Evolutionary conservation across 805 yeast genomes (phyloP).

Genomic region (Cyberlindnera japonica): DNA sequence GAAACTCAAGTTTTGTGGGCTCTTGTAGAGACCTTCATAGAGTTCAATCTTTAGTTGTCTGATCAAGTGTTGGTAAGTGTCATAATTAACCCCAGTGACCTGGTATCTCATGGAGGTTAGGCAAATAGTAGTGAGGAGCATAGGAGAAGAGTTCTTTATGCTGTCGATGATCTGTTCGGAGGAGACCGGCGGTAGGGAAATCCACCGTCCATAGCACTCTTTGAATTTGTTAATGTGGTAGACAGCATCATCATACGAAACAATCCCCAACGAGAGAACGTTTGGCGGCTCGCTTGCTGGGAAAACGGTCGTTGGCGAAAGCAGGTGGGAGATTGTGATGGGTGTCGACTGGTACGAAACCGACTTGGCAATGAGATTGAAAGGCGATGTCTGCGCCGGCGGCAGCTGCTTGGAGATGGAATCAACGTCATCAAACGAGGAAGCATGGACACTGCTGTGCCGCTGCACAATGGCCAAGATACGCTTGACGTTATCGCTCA

Average conservation of each 20-base stretch:
- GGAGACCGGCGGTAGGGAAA: conserved; percentile 56
- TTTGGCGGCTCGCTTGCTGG: conserved; percentile 35
- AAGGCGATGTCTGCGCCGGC: conserved; percentile 27
- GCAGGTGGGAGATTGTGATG: conserved; percentile 14
- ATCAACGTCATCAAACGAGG: conserved; percentile 8
- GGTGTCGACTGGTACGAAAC: conserved; percentile 19
- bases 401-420: conserved; percentile 23
- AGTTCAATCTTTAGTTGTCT: conserved; percentile 35
- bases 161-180: conserved; percentile 46
- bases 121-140: conserved; percentile 66
- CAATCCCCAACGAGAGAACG: conserved; percentile 46
- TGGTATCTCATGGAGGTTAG: conserved; percentile 54
- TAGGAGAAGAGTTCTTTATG: conserved; percentile 49
- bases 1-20: conserved; percentile 51
- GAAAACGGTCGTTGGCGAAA: conserved; percentile 10
- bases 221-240: conserved; percentile 54
- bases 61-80: conserved; percentile 31
- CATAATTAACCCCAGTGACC: conserved; percentile 18
- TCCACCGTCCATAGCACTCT: conserved; percentile 74
- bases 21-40: conserved; percentile 37
- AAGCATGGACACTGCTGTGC: conserved; percentile 12
- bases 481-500: conserved; percentile 15
- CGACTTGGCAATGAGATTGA: conserved; percentile 23
- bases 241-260: conserved; percentile 45
- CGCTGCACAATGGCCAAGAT: conserved; percentile 15